Evolutionary conservation across 2,329 filamentous ascomycete species (phyloP).

Genomic region (Nannizziopsis arthrosporioides): DNA sequence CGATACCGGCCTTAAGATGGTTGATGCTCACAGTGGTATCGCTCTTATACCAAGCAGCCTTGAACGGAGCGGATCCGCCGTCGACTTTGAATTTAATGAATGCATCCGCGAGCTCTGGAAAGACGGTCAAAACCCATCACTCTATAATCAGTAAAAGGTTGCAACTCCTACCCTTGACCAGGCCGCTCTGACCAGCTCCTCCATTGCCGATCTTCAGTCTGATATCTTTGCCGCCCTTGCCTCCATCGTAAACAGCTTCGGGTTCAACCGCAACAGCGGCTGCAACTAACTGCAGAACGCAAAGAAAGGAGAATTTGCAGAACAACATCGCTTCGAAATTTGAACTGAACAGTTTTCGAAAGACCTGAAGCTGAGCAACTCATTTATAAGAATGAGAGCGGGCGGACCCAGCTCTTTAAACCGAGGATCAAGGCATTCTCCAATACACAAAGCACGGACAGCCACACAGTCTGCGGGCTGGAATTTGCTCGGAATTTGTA

Average conservation of each 20-base stretch:
- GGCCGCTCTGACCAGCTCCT: constrained; percentile 25
- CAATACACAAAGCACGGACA: neutral
- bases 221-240: neutral
- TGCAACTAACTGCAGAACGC: neutral
- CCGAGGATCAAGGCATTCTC: neutral
- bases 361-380: neutral
- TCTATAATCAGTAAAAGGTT: neutral
- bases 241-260: constrained; percentile 9
- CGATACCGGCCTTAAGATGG: constrained; percentile 30
- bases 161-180: constrained; percentile 18
- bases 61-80: constrained; percentile 25
- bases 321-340: neutral
- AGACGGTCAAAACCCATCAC: neutral
- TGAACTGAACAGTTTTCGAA: neutral
- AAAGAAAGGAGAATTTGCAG: neutral
- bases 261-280: constrained; percentile 6
- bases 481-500: neutral
- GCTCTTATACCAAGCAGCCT: constrained; percentile 37
- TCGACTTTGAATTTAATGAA: constrained; percentile 28
- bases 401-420: neutral
- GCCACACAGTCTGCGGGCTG: neutral
- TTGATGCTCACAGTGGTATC: constrained; percentile 39
- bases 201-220: constrained; percentile 26
- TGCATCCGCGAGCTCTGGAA: constrained; percentile 26
- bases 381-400: too few relatives aligned